Conservation (phyloP, 2,329 filamentous ascomycete genomes). For the Stachybotrys elegans region DNA sequence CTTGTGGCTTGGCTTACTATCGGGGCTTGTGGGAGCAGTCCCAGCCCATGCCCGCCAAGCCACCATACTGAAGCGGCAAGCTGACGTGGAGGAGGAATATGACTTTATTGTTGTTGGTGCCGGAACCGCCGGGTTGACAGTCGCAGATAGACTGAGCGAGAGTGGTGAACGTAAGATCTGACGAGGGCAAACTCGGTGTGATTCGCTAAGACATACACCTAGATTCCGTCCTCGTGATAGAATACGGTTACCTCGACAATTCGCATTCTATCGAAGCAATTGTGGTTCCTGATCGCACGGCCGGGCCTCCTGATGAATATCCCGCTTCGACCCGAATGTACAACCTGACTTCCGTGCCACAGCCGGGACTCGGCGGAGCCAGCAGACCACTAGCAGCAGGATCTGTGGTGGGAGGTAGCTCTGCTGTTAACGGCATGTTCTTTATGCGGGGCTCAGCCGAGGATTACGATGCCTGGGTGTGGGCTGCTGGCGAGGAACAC, state of each 20-base stretch:
- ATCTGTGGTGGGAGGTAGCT: conserved; percentile 20
- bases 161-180: background rate
- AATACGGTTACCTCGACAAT: conserved; percentile 12
- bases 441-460: conserved; percentile 19
- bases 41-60: conserved; percentile 1
- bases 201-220: background rate
- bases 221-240: conserved; percentile 15
- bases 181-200: background rate
- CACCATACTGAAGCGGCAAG: background rate
- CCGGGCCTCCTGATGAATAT: conserved; percentile 9
- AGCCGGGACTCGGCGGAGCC: conserved; percentile 13
- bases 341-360: conserved; percentile 18
- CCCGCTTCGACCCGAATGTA: conserved; percentile 17
- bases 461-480: conserved; percentile 21
- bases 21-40: background rate
- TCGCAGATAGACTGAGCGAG: conserved; percentile 1
- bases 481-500: conserved; percentile 7
- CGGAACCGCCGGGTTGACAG: background rate
- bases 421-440: conserved; percentile 21
- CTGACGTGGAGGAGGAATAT: background rate
- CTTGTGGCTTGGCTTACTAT: background rate
- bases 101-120: conserved; percentile 2
- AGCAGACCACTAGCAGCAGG: conserved; percentile 10
- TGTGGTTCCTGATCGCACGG: conserved; percentile 1
- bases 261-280: conserved; percentile 5